Evolutionary conservation across 768 basidiomycete species (phyloP).

Genomic region (Mycena galericulata): DNA sequence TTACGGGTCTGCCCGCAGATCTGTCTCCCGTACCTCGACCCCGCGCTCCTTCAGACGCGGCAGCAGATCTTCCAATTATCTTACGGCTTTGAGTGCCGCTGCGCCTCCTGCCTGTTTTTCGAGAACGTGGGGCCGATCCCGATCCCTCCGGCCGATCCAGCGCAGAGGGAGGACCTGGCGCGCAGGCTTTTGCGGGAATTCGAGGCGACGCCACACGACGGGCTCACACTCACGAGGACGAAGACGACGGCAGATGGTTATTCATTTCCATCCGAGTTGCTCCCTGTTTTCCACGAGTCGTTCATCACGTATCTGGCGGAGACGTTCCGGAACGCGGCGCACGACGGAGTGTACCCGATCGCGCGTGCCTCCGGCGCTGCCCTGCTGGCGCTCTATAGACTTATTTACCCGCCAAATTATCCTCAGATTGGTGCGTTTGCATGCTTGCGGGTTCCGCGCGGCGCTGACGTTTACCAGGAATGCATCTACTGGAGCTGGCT

Average conservation of each 20-base stretch:
- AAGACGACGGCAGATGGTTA: constrained; percentile 43
- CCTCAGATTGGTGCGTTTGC: constrained; percentile 77
- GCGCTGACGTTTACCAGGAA: constrained; percentile 58
- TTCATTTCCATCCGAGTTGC: constrained; percentile 54
- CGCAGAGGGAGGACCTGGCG: constrained; percentile 45
- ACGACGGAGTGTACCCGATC: constrained; percentile 66
- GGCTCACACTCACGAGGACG: constrained; percentile 43
- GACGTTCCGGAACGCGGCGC: constrained; percentile 75
- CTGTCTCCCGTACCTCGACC: constrained; percentile 82
- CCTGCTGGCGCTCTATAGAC: constrained; percentile 72
- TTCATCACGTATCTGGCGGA: constrained; percentile 71
- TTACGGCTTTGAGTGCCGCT: constrained; percentile 78
- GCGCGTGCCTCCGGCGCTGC: constrained; percentile 68
- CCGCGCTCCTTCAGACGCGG: constrained; percentile 73
- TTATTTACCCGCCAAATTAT: constrained; percentile 82
- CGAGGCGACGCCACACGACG: constrained; percentile 43
- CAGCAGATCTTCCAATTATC: constrained; percentile 67
- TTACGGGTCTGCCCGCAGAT: constrained; percentile 57
- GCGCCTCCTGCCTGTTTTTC: constrained; percentile 66
- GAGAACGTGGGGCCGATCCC: constrained; percentile 51
- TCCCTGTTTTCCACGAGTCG: constrained; percentile 63
- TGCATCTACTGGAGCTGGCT: constrained; percentile 81
- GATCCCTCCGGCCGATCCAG: constrained; percentile 50
- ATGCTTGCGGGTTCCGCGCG: constrained; percentile 6
- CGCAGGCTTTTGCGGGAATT: constrained; percentile 52